A percentile compares a stretch with the other conserved stretches of the same genome.
Conservation (phyloP, 306 rosid species). For the Quillaja saponaria region DNA sequence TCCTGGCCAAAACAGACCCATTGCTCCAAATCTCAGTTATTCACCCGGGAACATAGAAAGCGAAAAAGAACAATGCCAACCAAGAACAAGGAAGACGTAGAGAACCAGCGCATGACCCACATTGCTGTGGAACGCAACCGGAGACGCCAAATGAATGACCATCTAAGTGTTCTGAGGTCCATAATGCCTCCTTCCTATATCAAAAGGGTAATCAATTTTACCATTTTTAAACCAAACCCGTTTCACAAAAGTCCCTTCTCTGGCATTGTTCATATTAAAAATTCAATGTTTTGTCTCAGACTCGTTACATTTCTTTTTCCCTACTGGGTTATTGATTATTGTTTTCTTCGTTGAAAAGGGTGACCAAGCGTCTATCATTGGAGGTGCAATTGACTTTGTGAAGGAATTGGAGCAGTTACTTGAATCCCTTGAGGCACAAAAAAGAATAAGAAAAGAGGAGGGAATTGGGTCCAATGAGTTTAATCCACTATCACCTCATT, state of each 20-base stretch:
- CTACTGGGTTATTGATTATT: not conserved
- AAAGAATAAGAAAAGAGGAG: constrained; percentile 50
- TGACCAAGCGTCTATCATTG: constrained; percentile 95
- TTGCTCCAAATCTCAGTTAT: constrained; percentile 31
- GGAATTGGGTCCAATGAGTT: constrained; percentile 34
- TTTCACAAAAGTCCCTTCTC: constrained; percentile 9
- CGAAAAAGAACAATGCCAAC: constrained; percentile 71
- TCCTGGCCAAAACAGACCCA: constrained; percentile 34
- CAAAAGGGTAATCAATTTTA: constrained; percentile 59
- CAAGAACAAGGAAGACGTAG: constrained; percentile 91
- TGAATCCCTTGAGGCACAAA: constrained; percentile 73
- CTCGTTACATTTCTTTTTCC: not conserved
- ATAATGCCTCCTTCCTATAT: constrained; percentile 83
- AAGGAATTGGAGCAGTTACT: constrained; percentile 88
- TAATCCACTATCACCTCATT: constrained; percentile 32
- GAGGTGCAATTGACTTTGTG: constrained; percentile 96
- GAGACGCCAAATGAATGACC: constrained; percentile 95
- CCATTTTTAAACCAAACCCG: constrained; percentile 4
- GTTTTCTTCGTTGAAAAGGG: constrained; percentile 44
- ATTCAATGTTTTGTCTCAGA: constrained; percentile 22
- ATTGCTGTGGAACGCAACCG: constrained; percentile 94
- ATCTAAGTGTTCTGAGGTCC: constrained; percentile 80
- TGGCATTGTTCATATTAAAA: constrained; percentile 32
- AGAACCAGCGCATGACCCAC: constrained; percentile 93
- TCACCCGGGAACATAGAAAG: constrained; percentile 57